A percentile compares a stretch with the other conserved stretches of the same genome.
Evolutionary conservation across 2,329 filamentous ascomycete genomes (phyloP).

Genomic region (Dryadomyces quercivorus): DNA sequence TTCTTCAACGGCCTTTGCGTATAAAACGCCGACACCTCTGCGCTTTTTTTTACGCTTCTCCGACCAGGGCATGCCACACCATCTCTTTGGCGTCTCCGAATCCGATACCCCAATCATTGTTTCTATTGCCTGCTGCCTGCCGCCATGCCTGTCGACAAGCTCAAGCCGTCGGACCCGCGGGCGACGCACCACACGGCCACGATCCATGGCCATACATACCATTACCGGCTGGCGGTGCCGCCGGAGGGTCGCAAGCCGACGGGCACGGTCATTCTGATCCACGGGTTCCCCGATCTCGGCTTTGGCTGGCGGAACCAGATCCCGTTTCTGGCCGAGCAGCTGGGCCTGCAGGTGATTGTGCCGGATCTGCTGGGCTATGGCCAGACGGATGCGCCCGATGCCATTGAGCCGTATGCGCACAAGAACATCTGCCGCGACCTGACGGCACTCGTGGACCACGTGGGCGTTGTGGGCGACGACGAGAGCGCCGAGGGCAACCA

Average conservation of each 20-base stretch:
- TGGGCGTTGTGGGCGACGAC: constrained; percentile 27
- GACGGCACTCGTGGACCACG: constrained; percentile 52
- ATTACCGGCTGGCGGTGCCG: constrained; percentile 41
- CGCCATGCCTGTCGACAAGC: constrained; percentile 26
- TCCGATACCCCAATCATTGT: no score
- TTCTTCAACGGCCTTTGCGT: no score
- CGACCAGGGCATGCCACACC: no score
- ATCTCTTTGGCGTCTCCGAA: no score
- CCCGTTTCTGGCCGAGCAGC: constrained; percentile 55
- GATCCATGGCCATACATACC: constrained; percentile 60
- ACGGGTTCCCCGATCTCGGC: constrained; percentile 74
- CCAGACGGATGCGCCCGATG: constrained; percentile 55
- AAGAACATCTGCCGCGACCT: constrained; percentile 68
- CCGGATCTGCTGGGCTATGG: constrained; percentile 85
- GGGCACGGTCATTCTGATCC: constrained; percentile 32
- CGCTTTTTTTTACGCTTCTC: no score
- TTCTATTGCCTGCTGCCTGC: no score
- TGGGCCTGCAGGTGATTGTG: constrained; percentile 67
- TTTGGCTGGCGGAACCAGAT: constrained; percentile 88
- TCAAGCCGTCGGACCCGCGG: constrained; percentile 53
- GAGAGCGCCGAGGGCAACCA: constrained; percentile 20
- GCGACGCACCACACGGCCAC: constrained; percentile 50
- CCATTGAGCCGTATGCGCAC: constrained; percentile 50
- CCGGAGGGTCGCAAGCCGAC: constrained; percentile 25
- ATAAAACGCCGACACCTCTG: no score